Evolutionary conservation across 2,329 filamentous ascomycete species (phyloP).

Genomic region (Aquanectria penicillioides): DNA sequence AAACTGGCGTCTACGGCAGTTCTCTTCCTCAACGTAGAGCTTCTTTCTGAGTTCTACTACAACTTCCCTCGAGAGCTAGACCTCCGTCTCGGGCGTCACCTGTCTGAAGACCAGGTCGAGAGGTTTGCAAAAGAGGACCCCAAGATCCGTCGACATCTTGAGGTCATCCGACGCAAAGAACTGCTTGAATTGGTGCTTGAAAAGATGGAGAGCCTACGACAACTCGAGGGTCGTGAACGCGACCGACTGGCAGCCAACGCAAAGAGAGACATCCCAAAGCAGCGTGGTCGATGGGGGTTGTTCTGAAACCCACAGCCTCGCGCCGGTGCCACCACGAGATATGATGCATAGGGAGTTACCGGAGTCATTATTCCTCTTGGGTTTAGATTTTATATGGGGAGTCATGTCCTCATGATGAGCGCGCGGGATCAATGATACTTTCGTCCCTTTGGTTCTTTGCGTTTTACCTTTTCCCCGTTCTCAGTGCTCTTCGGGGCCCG

Average conservation of each 20-base stretch:
- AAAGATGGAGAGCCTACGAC: constrained; percentile 92
- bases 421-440: constrained; percentile 10
- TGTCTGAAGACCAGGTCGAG: constrained; percentile 84
- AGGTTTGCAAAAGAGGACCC: constrained; percentile 93
- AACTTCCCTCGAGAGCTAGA: constrained; percentile 96
- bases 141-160: constrained; percentile 87
- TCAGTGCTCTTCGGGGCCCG: neutral
- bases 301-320: constrained; percentile 49
- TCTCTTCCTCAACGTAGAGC: constrained; percentile 95
- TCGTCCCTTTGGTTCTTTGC: constrained; percentile 6
- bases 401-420: constrained; percentile 2
- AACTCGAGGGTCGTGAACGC: constrained; percentile 81
- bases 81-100: constrained; percentile 81
- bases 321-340: constrained; percentile 32
- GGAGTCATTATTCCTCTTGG: constrained; percentile 41
- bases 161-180: constrained; percentile 92
- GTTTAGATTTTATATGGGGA: constrained; percentile 34
- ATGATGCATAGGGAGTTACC: constrained; percentile 43
- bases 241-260: constrained; percentile 49
- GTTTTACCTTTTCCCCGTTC: neutral
- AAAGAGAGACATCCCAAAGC: constrained; percentile 48
- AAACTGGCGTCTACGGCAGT: constrained; percentile 96
- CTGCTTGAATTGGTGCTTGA: constrained; percentile 90
- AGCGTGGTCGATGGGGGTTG: constrained; percentile 60
- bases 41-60: constrained; percentile 97